phyloP scores from a whole-genome alignment of 75 land plant species.

The Picea glauca region DNA sequence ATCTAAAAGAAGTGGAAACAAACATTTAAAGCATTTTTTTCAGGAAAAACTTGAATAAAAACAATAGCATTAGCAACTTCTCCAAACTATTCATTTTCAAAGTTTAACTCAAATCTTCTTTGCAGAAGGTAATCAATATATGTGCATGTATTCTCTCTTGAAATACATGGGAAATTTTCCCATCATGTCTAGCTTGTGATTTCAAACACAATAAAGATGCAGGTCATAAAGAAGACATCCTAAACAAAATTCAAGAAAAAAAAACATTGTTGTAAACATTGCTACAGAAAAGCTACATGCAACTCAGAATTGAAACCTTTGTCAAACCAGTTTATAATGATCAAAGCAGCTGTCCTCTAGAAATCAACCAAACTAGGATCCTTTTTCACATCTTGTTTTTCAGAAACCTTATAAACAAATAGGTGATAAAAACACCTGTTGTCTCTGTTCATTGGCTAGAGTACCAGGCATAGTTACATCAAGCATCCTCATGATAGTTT shows the following conservation, averaged over 20 bases:
- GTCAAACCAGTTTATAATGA: background rate
- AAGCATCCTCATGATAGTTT: slow-evolving; percentile 82
- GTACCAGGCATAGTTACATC: slow-evolving; percentile 88
- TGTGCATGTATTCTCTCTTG: background rate
- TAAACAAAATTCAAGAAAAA: slow-evolving; percentile 1
- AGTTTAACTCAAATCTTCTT: background rate
- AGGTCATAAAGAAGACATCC: background rate
- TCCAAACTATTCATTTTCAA: too few species aligned
- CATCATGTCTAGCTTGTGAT: background rate
- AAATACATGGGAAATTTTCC: background rate
- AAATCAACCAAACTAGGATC: background rate
- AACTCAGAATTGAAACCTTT: slow-evolving; percentile 1
- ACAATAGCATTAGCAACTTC: too few species aligned
- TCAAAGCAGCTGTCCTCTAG: background rate
- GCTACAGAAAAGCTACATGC: background rate
- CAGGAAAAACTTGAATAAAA: too few species aligned
- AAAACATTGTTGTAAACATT: background rate
- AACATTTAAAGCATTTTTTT: too few species aligned
- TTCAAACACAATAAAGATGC: background rate
- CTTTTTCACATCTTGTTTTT: background rate
- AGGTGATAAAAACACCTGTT: slow-evolving; percentile 48
- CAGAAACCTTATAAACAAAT: background rate
- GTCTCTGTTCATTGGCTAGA: slow-evolving; percentile 63
- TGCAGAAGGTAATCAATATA: background rate
- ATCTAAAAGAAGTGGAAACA: too few species aligned